Base-by-base conservation (phyloP, 345 rosid genomes). In the Citrus australasica region DNA sequence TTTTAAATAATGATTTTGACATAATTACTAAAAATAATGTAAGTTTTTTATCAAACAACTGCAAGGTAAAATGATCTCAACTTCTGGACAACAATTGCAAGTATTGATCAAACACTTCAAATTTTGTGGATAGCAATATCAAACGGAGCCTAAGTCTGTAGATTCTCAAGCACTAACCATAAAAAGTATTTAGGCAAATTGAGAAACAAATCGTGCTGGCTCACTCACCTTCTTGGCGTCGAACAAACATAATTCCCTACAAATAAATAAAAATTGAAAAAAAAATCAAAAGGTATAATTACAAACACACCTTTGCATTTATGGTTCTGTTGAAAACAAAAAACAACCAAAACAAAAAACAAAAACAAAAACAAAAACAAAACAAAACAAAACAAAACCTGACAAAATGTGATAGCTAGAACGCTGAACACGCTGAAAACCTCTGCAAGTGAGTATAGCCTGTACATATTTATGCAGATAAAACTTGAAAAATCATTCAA, bases 321-420 rank as follows among this genome's bases (percentile, higher is more conserved):
- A 32, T 21, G 24, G 32, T 6, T 51, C 6, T 22, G 35, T 32
- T 51, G 11, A 10, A 10, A 40, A 21, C 9, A 35, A 35, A 35
- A 33, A 33, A 33, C 33, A 32, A 32, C 37, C 37, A n/a, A n/a
- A n/a, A n/a, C n/a, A n/a, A n/a, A 32, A 25, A 65, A 22, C 27
- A 11, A 10, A 42, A 10, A 10, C 9, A 38, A 38, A 32, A 32
- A 33, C 35, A 33, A 33, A 32, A 40, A 13, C 51, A 46, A 46
- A 46, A 11, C 51, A 33, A 32, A 40, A 13, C 51, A 46, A 46
- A 46, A 11, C 51, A 11, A 46, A 48, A 65, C 78, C 72, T 65
- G 78, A 33, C 32, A 65, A 76, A 76, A 56, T 48, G 71, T 66
- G 64, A 71, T 51, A 76, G 62, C 71, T 33, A 32, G 78, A 66